Percentiles rank a stretch among this genome's conserved stretches.
These are phyloP conservation scores for Ilex paraguariensis DNA, from an alignment of 305 asterid species.

Conservation along the genomic window DNA sequence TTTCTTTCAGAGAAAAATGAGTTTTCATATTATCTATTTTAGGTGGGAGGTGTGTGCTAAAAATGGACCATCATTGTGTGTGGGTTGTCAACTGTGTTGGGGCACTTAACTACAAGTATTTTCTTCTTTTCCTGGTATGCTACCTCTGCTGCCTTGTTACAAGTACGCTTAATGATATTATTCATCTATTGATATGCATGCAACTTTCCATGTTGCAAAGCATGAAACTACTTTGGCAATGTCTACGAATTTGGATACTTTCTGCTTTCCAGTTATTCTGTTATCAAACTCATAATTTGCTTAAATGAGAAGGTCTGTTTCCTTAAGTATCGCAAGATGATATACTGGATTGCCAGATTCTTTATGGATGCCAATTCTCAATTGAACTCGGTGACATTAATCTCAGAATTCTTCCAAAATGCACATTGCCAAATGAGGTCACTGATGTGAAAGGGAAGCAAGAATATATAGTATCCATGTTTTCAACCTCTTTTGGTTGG, in stretches of 20 bases:
- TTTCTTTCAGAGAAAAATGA: constrained; percentile 11
- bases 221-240: too few relatives aligned
- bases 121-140: constrained; percentile 95
- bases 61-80: constrained; percentile 99
- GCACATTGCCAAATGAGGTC: too few relatives aligned
- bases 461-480: too few relatives aligned
- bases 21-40: constrained; percentile 19
- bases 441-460: too few relatives aligned
- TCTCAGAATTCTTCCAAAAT: too few relatives aligned
- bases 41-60: constrained; percentile 98
- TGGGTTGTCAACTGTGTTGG: constrained; percentile 99
- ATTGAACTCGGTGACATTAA: too few relatives aligned
- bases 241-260: neutral
- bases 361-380: too few relatives aligned
- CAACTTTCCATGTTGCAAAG: neutral
- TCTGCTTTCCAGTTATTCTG: neutral
- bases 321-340: too few relatives aligned
- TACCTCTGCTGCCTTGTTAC: neutral
- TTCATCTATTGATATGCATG: neutral
- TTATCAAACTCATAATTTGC: neutral
- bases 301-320: too few relatives aligned
- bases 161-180: neutral
- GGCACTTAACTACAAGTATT: constrained; percentile 93
- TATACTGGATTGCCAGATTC: too few relatives aligned
- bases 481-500: too few relatives aligned